Percentiles rank a stretch among this genome's conserved stretches.
Conservation (phyloP, 2,329 filamentous ascomycete species). For the Pseudogymnoascus pannorum region DNA sequence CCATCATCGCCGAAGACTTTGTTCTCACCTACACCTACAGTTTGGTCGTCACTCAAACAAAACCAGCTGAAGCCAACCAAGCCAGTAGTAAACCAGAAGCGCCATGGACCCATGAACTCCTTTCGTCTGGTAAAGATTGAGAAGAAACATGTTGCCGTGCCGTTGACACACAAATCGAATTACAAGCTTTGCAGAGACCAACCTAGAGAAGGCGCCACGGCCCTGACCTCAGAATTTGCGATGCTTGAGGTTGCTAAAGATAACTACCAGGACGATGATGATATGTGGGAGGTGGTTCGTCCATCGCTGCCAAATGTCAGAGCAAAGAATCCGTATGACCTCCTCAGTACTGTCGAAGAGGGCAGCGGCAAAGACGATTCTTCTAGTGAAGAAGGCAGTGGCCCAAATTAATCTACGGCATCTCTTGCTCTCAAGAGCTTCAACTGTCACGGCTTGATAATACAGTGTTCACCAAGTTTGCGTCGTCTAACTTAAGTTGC, state of each 20-base stretch:
- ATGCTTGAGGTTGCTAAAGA: neutral
- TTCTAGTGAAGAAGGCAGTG: neutral
- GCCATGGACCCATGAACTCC: neutral
- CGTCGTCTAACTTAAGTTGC: neutral
- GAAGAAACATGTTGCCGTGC: neutral
- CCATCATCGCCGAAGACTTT: neutral
- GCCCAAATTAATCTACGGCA: neutral
- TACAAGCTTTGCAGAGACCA: neutral
- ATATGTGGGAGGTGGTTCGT: neutral
- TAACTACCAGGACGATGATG: neutral
- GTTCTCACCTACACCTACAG: neutral
- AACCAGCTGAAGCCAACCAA: neutral
- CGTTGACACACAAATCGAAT: neutral
- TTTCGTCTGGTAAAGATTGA: neutral
- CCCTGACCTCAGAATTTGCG: neutral
- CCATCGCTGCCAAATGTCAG: neutral
- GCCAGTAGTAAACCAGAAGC: neutral
- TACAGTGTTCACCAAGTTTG: neutral
- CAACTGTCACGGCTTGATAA: neutral
- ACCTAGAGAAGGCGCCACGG: neutral
- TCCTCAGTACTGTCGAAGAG: neutral
- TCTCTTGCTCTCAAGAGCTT: neutral
- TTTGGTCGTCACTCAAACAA: neutral
- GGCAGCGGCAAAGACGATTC: neutral
- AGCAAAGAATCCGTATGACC: conserved; percentile 1